Evolutionary conservation across 1,284 basidiomycete species (phyloP), one percentile per base, ranked within the genome.

Genomic region (Malassezia yamatoensis): DNA sequence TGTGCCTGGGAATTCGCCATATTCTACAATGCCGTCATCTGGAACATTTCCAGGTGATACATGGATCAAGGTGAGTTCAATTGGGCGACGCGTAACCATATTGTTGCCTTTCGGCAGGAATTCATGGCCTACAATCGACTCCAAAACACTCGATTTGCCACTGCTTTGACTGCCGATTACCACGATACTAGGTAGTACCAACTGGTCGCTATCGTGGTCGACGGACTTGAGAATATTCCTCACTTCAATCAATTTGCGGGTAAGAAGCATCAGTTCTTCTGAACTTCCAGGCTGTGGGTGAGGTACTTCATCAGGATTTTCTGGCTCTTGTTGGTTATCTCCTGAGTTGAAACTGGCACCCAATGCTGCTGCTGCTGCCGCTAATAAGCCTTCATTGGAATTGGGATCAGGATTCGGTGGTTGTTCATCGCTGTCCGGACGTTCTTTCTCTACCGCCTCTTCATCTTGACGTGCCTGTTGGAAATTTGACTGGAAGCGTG

Each of bases 51-150:
- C 63, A 3, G 58, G 51, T 15, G 59, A 56, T 0, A 88, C 94
- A 73, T 98, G 88, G 58, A 98, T 85, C 48, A 99, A 84, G 0
- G 93, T 98, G 54, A 98, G 82, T 75, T 99, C 93, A 68, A 99
- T 94, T 0, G 93, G 94, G 46, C 93, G 85, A 2, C 93, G 87
- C 1, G 93, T 99, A 43, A 98, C 94, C 94, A 99, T 99, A 77
- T 98, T 98, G 77, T 91, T 87, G 55, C 93, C 93, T 78, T 98
- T 98, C 37, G 93, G 94, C 39, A 99, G 78, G 76, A 99, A 98
- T 75, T 98, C 90, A 63, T 96, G 90, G 0, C 93, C 94, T 20
- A 99, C 94, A 63, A 99, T 89, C 1, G 94, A 87, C 76, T 99
- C 93, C 51, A 99, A 79, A 0, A 99, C 94, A 24, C 88, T 91